Evolutionary conservation across 2,329 filamentous ascomycete genomes (phyloP), one percentile per base, ranked within the genome.

Genomic region (Xylaria sp.): DNA sequence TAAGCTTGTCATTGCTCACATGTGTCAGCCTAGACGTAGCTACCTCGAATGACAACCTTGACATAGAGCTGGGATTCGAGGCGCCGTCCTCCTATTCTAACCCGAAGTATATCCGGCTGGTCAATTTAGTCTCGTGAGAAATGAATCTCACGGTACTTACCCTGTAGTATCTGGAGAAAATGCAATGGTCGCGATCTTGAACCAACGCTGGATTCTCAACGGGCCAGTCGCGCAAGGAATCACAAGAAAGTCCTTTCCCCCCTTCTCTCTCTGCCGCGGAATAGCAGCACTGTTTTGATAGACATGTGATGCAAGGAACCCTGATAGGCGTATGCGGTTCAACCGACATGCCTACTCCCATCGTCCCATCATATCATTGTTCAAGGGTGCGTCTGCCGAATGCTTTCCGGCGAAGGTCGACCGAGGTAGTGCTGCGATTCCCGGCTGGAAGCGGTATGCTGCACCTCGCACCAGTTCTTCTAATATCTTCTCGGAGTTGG

Each of bases 1-100:
- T 70, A 68, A 70, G 68, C 62, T 33, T 36, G 33, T 44, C 28
- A 46, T 20, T 63, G 60, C 57, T 56, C 23, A 38, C 44, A 36
- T 44, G 44, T 23, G 51, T 42, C 53, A 62, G 57, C 65, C 65
- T 61, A 57, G 62, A 54, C 48, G 42, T 31, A 42, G 42, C 20
- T 28, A 48, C 38, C 59, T 60, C 20, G 33, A 63, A 63, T 38
- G 44, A 11, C 28, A 53, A 49, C 48, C 28, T 40, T 20, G 57
- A 64, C 33, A 23, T 1, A n/a, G 28, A 26, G 11, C 38, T 49
- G 23, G 17, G 48, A n/a, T 59, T 40, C n/a, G 44, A 56, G 38
- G 38, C 44, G 23, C 36, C 4, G 7, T 40, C 23, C 57, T 28
- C 56, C 15, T 38, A 38, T 36, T 53, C 38, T 28, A 36, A 44